A percentile compares a stretch with the other conserved stretches of the same genome.
Conservation (phyloP, 257 asterid genomes). For the Gardenia jasminoides region DNA sequence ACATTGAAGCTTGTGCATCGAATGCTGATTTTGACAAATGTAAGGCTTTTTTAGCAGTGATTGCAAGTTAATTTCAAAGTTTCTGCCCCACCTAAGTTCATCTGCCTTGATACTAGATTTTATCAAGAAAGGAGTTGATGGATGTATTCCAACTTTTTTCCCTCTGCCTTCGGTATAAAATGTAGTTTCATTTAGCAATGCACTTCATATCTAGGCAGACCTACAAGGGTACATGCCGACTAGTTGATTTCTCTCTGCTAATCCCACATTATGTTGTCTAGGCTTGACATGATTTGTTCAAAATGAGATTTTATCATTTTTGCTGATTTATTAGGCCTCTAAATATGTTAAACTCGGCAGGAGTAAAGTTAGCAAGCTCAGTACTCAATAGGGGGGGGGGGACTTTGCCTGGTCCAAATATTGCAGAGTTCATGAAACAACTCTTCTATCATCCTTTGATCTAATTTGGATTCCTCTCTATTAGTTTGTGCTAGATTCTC, state of each 20-base stretch:
- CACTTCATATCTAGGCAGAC: background rate
- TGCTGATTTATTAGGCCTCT: background rate
- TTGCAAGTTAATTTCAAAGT: background rate
- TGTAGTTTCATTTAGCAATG: background rate
- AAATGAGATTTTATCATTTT: background rate
- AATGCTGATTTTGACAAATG: conserved; percentile 84
- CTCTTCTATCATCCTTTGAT: background rate
- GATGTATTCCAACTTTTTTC: background rate
- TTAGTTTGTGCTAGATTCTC: background rate
- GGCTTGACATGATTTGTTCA: background rate
- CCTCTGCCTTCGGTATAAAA: too few species aligned
- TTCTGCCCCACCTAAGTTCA: background rate
- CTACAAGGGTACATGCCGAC: background rate
- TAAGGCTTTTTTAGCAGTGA: conserved; percentile 35
- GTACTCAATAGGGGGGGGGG: too few species aligned
- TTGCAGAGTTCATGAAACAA: background rate
- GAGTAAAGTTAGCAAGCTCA: background rate
- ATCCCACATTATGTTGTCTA: background rate
- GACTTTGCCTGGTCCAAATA: background rate
- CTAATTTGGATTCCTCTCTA: background rate
- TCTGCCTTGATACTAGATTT: background rate
- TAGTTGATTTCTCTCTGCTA: background rate
- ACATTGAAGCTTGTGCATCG: conserved; percentile 88
- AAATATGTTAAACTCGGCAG: background rate
- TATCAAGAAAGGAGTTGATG: background rate